A percentile compares a stretch with the other conserved stretches of the same genome.
phyloP scores from a whole-genome alignment of 1,284 basidiomycete genomes.

The Testicularia cyperi region DNA sequence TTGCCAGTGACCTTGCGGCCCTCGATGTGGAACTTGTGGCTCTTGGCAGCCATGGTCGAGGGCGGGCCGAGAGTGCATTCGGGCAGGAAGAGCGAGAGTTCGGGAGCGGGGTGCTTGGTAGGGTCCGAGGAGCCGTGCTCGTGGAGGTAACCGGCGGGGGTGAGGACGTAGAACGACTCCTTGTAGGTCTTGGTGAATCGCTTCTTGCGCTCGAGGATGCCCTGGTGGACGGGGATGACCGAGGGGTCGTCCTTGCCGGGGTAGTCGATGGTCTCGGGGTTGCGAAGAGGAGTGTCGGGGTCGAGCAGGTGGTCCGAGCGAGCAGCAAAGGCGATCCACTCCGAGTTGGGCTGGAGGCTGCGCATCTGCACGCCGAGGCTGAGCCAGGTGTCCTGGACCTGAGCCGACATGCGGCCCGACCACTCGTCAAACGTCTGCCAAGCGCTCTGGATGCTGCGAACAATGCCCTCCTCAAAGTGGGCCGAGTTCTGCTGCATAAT shows the following conservation, averaged over 20 bases:
- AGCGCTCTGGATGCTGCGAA: slow-evolving; percentile 89
- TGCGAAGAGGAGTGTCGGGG: slow-evolving; percentile 77
- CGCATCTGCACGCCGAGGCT: slow-evolving; percentile 77
- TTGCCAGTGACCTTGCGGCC: slow-evolving; percentile 74
- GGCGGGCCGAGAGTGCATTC: slow-evolving; percentile 94
- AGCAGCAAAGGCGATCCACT: slow-evolving; percentile 95
- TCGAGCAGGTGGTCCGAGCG: slow-evolving; percentile 93
- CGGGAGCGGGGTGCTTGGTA: slow-evolving; percentile 67
- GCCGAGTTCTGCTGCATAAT: slow-evolving; percentile 98
- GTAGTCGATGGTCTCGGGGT: slow-evolving; percentile 72
- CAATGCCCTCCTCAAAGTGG: slow-evolving; percentile 95
- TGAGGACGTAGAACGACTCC: slow-evolving; percentile 80
- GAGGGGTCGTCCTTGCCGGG: slow-evolving; percentile 91
- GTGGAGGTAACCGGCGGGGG: slow-evolving; percentile 92
- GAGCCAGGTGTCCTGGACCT: slow-evolving; percentile 80
- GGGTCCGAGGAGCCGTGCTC: slow-evolving; percentile 84
- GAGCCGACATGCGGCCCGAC: slow-evolving; percentile 76
- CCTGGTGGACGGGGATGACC: slow-evolving; percentile 83
- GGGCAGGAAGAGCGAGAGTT: slow-evolving; percentile 89
- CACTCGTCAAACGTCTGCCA: slow-evolving; percentile 98
- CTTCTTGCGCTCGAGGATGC: slow-evolving; percentile 93
- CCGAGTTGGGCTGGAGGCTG: slow-evolving; percentile 82
- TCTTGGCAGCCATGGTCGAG: slow-evolving; percentile 70
- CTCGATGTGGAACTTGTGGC: slow-evolving; percentile 98
- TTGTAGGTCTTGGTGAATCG: slow-evolving; percentile 88